Conservation (phyloP, 129 eudicot species). For the Mikania micrantha region DNA sequence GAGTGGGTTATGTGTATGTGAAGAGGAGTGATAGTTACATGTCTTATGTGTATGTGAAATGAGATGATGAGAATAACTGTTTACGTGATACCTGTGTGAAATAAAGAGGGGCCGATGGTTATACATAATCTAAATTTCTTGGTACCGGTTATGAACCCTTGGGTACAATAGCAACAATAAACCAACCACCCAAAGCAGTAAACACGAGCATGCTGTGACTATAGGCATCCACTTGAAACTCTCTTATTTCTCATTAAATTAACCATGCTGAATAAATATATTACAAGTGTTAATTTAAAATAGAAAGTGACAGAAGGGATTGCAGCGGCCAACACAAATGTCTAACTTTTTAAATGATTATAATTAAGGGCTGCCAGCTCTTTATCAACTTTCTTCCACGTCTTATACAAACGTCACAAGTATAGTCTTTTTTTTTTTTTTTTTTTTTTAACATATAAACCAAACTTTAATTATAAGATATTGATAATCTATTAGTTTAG, state of each 20-base stretch:
- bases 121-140: too few species aligned
- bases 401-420: not conserved
- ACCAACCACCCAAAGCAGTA: conserved; percentile 26
- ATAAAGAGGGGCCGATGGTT: too few species aligned
- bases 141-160: not conserved
- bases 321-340: conserved; percentile 8
- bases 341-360: not conserved
- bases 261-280: not conserved
- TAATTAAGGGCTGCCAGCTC: conserved; percentile 17
- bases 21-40: too few species aligned
- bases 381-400: conserved; percentile 8
- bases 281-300: conserved; percentile 10
- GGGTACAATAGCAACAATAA: not conserved
- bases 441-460: too few species aligned
- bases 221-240: not conserved
- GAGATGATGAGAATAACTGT: too few species aligned
- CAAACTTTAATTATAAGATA: too few species aligned
- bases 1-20: too few species aligned
- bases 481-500: too few species aligned
- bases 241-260: not conserved
- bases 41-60: too few species aligned
- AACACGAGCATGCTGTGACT: conserved; percentile 28
- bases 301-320: conserved; percentile 17
- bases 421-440: too few species aligned
- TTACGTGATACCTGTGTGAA: too few species aligned